Evolutionary conservation across 2,329 filamentous ascomycete genomes (phyloP).

Genomic region (Didymella pomorum): DNA sequence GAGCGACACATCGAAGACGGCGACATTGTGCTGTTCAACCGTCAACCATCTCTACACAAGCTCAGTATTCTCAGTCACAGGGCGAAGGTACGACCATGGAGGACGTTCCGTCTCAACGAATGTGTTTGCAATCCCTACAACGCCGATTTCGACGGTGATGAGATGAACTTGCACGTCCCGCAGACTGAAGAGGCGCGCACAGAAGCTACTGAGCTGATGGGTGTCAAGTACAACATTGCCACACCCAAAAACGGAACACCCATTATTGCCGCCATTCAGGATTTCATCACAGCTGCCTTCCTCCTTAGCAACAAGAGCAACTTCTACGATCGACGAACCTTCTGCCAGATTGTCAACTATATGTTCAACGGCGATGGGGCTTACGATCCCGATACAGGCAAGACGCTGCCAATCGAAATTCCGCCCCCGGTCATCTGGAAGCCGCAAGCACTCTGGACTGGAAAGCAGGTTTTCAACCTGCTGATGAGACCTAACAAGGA

Average conservation of each 20-base stretch:
- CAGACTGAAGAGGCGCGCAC: constrained; percentile 96
- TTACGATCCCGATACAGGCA: constrained; percentile 56
- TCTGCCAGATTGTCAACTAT: constrained; percentile 88
- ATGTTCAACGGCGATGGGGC: constrained; percentile 81
- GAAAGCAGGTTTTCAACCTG: constrained; percentile 94
- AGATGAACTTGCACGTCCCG: constrained; percentile 98
- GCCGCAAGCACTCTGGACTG: constrained; percentile 89
- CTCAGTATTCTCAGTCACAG: constrained; percentile 97
- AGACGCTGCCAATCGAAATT: constrained; percentile 74
- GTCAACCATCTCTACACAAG: constrained; percentile 96
- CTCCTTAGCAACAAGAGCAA: constrained; percentile 89
- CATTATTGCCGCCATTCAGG: constrained; percentile 98
- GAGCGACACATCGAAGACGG: constrained; percentile 95
- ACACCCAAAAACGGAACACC: constrained; percentile 98
- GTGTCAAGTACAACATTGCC: constrained; percentile 93
- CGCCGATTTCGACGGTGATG: constrained; percentile 97
- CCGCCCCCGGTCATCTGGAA: constrained; percentile 88
- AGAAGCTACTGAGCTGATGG: constrained; percentile 96
- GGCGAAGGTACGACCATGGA: constrained; percentile 91
- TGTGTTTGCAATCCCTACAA: constrained; percentile 99
- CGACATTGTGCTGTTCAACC: constrained; percentile 96
- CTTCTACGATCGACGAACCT: constrained; percentile 88
- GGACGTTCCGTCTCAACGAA: constrained; percentile 95
- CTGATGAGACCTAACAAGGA: constrained; percentile 87
- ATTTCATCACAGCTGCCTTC: constrained; percentile 97